These are phyloP conservation scores for Symbiotaphrina buchneri DNA, from an alignment of 495 filamentous ascomycete genomes.

Conservation along the genomic window DNA sequence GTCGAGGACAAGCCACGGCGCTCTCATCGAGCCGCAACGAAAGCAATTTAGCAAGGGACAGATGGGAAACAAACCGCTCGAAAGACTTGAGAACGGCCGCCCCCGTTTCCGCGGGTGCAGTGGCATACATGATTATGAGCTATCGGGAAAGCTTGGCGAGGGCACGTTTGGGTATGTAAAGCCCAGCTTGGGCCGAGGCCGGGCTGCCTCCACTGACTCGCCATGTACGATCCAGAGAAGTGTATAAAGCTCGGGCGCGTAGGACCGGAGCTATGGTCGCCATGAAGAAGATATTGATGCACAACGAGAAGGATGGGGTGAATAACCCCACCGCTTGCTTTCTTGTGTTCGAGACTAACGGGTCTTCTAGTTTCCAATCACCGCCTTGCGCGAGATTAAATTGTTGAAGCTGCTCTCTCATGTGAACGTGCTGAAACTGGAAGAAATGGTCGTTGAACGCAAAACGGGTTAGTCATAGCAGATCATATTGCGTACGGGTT, in stretches of 20 bases:
- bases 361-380: conserved; percentile 42
- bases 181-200: background rate
- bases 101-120: conserved; percentile 65
- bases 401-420: conserved; percentile 85
- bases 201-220: conserved; percentile 3
- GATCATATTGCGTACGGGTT: conserved; percentile 7
- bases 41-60: background rate
- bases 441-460: conserved; percentile 90
- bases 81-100: conserved; percentile 6
- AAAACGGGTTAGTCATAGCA: conserved; percentile 25
- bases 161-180: conserved; percentile 78
- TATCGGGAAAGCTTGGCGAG: conserved; percentile 82
- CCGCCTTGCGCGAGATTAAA: conserved; percentile 76
- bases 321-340: conserved; percentile 9
- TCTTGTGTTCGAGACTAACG: conserved; percentile 5
- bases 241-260: conserved; percentile 68
- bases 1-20: background rate
- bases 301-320: conserved; percentile 66
- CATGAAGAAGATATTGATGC: conserved; percentile 87
- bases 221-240: conserved; percentile 35
- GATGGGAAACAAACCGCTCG: conserved; percentile 1
- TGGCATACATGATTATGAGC: conserved; percentile 68
- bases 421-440: conserved; percentile 63
- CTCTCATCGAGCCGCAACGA: background rate
- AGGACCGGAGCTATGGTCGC: conserved; percentile 54